These are phyloP conservation scores for Hypoxylon sp. DNA, from an alignment of 2,329 filamentous ascomycete species.

Conservation along the genomic window DNA sequence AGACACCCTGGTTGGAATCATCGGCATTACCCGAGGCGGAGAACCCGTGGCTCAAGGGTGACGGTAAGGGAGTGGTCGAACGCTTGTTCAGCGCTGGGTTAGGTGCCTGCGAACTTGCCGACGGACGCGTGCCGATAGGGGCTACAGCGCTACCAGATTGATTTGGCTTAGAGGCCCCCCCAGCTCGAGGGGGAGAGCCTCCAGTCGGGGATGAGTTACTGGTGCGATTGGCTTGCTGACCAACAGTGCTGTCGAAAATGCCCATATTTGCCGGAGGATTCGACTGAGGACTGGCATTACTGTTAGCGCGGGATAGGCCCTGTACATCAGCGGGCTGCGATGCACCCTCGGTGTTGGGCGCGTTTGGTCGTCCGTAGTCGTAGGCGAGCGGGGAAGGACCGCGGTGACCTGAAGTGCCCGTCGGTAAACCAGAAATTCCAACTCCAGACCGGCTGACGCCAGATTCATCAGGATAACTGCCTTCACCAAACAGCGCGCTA, in stretches of 20 bases:
- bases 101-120: conserved; percentile 66
- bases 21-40: conserved; percentile 66
- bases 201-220: conserved; percentile 87
- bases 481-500: conserved; percentile 90
- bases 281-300: conserved; percentile 86
- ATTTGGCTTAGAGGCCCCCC: conserved; percentile 70
- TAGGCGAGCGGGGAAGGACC: conserved; percentile 86
- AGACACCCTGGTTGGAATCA: conserved; percentile 58
- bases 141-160: conserved; percentile 78
- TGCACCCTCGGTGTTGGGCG: conserved; percentile 61
- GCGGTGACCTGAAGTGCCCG: conserved; percentile 75
- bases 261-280: conserved; percentile 72
- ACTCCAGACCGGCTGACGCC: conserved; percentile 74
- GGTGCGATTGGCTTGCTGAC: conserved; percentile 80
- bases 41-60: conserved; percentile 84
- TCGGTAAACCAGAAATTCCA: conserved; percentile 76
- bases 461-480: conserved; percentile 75
- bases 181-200: conserved; percentile 81
- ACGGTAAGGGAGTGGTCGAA: conserved; percentile 91
- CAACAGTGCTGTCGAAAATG: conserved; percentile 70
- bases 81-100: conserved; percentile 80
- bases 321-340: conserved; percentile 65
- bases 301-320: conserved; percentile 80
- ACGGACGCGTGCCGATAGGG: conserved; percentile 92
- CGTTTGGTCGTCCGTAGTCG: conserved; percentile 68